phyloP scores from a whole-genome alignment of 2,329 filamentous ascomycete species.

The Aspergillus caelatus region DNA sequence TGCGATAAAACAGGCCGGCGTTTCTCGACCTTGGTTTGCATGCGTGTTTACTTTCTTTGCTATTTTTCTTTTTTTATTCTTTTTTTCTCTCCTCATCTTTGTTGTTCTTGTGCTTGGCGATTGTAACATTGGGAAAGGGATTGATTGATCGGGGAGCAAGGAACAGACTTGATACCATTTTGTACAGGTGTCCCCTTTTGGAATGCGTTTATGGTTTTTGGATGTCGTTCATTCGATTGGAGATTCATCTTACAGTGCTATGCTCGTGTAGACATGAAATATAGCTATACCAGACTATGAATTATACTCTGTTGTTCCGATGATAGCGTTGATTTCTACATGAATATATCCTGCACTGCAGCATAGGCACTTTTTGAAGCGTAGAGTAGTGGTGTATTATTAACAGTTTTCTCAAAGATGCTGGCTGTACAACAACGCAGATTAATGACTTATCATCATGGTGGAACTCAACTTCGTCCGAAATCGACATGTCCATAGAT shows the following conservation, averaged over 20 bases:
- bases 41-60: slow-evolving; percentile 13
- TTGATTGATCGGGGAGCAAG: slow-evolving; percentile 24
- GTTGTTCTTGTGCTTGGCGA: slow-evolving; percentile 21
- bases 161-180: slow-evolving; percentile 41
- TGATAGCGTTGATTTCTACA: background rate
- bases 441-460: too few species aligned
- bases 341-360: too few species aligned
- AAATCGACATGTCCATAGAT: too few species aligned
- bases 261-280: slow-evolving; percentile 1
- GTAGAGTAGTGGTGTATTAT: too few species aligned
- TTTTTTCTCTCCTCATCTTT: slow-evolving; percentile 26
- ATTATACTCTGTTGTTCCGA: background rate
- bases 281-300: slow-evolving; percentile 1
- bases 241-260: background rate
- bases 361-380: too few species aligned
- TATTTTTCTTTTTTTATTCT: slow-evolving; percentile 19
- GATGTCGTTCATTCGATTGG: background rate
- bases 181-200: slow-evolving; percentile 32
- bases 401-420: too few species aligned
- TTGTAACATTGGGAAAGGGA: slow-evolving; percentile 31
- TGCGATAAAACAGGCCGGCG: slow-evolving; percentile 29
- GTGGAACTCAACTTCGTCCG: too few species aligned
- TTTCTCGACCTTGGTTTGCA: slow-evolving; percentile 23
- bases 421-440: too few species aligned
- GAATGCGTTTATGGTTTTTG: slow-evolving; percentile 16